A percentile compares a stretch with the other conserved stretches of the same genome.
These are phyloP conservation scores for Aristolochia contorta DNA, from an alignment of 164 flowering plant genomes.

Conservation along the genomic window DNA sequence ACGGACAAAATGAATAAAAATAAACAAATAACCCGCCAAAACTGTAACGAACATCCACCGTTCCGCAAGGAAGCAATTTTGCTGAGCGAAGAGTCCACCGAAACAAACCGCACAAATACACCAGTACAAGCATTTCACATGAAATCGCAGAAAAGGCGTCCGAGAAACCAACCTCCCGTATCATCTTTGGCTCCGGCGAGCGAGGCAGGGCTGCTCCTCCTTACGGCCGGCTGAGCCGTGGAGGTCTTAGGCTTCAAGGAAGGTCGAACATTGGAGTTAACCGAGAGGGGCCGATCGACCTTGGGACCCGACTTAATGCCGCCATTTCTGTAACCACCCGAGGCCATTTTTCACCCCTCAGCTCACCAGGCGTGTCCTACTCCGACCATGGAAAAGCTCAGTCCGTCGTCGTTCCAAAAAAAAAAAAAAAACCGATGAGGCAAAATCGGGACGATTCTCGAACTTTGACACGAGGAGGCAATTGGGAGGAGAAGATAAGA, in stretches of 20 bases:
- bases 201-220: slow-evolving; percentile 6
- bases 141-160: no score
- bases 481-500: no score
- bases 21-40: background rate
- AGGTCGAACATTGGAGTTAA: background rate
- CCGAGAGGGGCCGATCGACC: slow-evolving; percentile 4
- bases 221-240: background rate
- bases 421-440: no score
- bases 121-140: background rate
- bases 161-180: slow-evolving; percentile 8
- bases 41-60: background rate
- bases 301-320: slow-evolving; percentile 3
- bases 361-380: no score
- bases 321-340: slow-evolving; percentile 6
- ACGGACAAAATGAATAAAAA: background rate
- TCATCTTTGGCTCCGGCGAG: slow-evolving; percentile 5
- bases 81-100: background rate
- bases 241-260: slow-evolving; percentile 2
- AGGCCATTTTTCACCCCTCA: background rate
- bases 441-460: background rate
- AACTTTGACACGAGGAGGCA: background rate
- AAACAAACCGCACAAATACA: no score
- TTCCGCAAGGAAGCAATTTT: background rate
- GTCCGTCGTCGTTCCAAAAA: background rate
- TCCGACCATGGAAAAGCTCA: background rate